Evolutionary conservation across 768 basidiomycete species (phyloP), one percentile per base, ranked within the genome.

Genomic region (Pluteus cervinus): DNA sequence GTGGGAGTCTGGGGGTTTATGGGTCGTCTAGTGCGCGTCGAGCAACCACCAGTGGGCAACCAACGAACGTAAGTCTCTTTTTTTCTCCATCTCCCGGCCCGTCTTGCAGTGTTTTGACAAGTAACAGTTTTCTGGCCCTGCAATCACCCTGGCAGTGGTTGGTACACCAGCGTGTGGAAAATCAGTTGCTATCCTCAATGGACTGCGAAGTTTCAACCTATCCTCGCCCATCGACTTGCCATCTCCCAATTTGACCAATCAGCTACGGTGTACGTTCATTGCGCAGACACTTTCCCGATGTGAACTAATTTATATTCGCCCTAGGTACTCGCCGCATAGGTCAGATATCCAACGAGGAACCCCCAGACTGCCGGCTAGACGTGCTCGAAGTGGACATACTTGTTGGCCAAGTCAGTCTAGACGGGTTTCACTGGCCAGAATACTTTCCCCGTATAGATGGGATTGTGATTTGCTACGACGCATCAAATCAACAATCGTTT

Each of bases 401-500:
- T n/a, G n/a, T n/a, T n/a, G n/a, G n/a, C n/a, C n/a, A n/a, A n/a
- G n/a, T n/a, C n/a, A n/a, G n/a, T n/a, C n/a, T n/a, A n/a, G n/a
- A n/a, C n/a, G n/a, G n/a, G n/a, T n/a, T n/a, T n/a, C n/a, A n/a
- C 39, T 20, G 56, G 51, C 24, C 29, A 43, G 33, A 43, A 46
- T 22, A 21, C 7, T 22, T 78, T 16, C 80, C 82, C 14, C 55
- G 57, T 12, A 65, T 89, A 35, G 81, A 91, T 45, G 94, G 84
- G 1, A 76, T 83, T 10, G 73, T 96, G 36, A 67, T 96, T 17
- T 96, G 91, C 52, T 96, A 92, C 57, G 86, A 92, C 59, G 74
- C 81, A 7, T 73, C 77, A 1, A 65, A 76, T 40, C 53, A 55
- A 39, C 56, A 63, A 2, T 89, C 89, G 15, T 81, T 87, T 49